Evolutionary conservation across 2,329 filamentous ascomycete species (phyloP).

Genomic region (Zasmidium citrigriseum): DNA sequence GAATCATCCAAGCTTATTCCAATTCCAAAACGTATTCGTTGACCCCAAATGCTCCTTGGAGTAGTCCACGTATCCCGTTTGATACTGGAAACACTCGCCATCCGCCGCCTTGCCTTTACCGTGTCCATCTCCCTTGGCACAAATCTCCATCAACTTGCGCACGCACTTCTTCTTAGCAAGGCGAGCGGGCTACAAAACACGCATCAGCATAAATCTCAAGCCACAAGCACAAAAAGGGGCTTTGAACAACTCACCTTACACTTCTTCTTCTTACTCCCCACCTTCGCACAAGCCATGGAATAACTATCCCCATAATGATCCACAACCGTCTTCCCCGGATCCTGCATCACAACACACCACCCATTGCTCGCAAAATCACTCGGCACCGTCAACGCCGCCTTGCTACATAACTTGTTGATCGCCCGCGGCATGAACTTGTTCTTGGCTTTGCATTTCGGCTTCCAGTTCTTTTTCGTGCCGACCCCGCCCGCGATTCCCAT

Average conservation of each 20-base stretch:
- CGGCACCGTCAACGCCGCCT: neutral
- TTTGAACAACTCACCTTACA: neutral
- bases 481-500: neutral
- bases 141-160: neutral
- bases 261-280: neutral
- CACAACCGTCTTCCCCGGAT: neutral
- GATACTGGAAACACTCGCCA: neutral
- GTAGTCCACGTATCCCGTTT: neutral
- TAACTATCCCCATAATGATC: neutral
- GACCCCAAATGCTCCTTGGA: neutral
- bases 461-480: neutral
- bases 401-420: neutral
- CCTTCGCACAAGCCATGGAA: neutral
- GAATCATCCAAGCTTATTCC: neutral
- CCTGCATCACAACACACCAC: neutral
- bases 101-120: neutral
- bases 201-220: neutral
- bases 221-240: neutral
- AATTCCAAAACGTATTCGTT: neutral
- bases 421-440: neutral
- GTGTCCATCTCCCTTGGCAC: neutral
- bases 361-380: neutral
- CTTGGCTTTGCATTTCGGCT: neutral
- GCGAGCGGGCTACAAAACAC: neutral
- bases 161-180: neutral